A percentile compares a stretch with the other conserved stretches of the same genome.
Conservation (phyloP, 805 yeast species). For the Saturnispora kantuleensis region DNA sequence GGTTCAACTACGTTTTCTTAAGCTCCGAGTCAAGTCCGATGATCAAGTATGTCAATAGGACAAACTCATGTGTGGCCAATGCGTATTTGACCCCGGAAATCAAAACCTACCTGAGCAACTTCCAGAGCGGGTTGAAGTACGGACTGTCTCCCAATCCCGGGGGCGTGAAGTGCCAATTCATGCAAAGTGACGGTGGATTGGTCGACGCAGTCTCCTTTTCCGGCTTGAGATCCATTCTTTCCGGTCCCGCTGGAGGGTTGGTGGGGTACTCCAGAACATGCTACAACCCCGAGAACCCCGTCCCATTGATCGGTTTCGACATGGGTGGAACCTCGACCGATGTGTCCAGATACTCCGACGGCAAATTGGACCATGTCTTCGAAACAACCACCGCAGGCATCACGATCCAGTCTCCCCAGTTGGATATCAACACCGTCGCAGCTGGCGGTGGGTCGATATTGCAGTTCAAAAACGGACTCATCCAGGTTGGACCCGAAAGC, state of each 20-base stretch:
- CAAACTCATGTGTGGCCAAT: slow-evolving; percentile 72
- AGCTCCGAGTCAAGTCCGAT: slow-evolving; percentile 66
- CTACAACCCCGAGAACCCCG: slow-evolving; percentile 39
- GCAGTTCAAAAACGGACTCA: slow-evolving; percentile 59
- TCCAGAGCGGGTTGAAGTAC: slow-evolving; percentile 50
- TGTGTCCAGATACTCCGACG: slow-evolving; percentile 60
- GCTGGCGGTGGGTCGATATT: slow-evolving; percentile 77
- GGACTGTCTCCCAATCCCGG: slow-evolving; percentile 29
- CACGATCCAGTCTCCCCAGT: slow-evolving; percentile 74
- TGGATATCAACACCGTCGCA: slow-evolving; percentile 74
- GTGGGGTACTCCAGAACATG: slow-evolving; percentile 88
- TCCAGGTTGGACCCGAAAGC: slow-evolving; percentile 78
- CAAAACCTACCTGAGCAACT: slow-evolving; percentile 49
- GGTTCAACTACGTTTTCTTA: slow-evolving; percentile 59
- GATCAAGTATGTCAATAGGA: slow-evolving; percentile 67
- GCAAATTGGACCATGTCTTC: slow-evolving; percentile 66
- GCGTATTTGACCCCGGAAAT: slow-evolving; percentile 79
- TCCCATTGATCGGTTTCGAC: slow-evolving; percentile 72
- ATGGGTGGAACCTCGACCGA: slow-evolving; percentile 93
- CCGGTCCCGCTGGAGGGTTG: slow-evolving; percentile 98
- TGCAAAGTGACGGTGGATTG: slow-evolving; percentile 96
- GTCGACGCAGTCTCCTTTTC: slow-evolving; percentile 77
- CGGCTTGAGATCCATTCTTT: slow-evolving; percentile 77
- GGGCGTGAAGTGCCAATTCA: slow-evolving; percentile 61
- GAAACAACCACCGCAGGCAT: slow-evolving; percentile 81